These are phyloP conservation scores for Rubroshorea leprosula DNA, from an alignment of 345 rosid genomes.

Conservation along the genomic window DNA sequence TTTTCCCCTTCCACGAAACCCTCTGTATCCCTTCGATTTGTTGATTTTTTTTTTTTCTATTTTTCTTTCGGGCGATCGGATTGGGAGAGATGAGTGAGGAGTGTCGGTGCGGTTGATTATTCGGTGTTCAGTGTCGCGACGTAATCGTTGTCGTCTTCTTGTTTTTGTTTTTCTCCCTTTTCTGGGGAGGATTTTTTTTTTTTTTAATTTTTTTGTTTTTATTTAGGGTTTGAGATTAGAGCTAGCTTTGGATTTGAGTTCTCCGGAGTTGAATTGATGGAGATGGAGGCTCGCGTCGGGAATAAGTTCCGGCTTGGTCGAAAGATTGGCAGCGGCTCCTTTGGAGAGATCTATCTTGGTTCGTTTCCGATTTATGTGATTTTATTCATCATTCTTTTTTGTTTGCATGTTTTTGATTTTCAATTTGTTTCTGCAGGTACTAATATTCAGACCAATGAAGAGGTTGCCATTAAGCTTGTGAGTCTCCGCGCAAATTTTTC, in stretches of 20 bases:
- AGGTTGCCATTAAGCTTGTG: conserved; percentile 95
- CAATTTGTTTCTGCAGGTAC: conserved; percentile 42
- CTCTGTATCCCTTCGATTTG: not conserved
- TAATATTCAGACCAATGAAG: conserved; percentile 81
- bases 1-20: too few species aligned
- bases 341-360: conserved; percentile 99
- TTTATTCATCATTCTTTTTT: not conserved
- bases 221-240: conserved; percentile 2
- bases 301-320: conserved; percentile 86
- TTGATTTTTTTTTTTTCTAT: not conserved
- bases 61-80: conserved; percentile 9
- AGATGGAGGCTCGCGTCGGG: conserved; percentile 88
- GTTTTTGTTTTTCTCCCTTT: not conserved
- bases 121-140: not conserved
- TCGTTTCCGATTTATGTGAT: conserved; percentile 9
- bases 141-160: not conserved
- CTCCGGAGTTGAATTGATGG: conserved; percentile 40
- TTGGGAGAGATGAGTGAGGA: conserved; percentile 4
- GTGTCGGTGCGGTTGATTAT: conserved; percentile 6
- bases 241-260: conserved; percentile 1
- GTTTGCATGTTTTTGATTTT: not conserved
- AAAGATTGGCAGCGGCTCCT: conserved; percentile 98
- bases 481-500: conserved; percentile 23
- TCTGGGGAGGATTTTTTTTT: not conserved
- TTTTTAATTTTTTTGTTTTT: not conserved